These are phyloP conservation scores for Kodamaea sagamina DNA, from an alignment of 805 yeast species.

Conservation along the genomic window DNA sequence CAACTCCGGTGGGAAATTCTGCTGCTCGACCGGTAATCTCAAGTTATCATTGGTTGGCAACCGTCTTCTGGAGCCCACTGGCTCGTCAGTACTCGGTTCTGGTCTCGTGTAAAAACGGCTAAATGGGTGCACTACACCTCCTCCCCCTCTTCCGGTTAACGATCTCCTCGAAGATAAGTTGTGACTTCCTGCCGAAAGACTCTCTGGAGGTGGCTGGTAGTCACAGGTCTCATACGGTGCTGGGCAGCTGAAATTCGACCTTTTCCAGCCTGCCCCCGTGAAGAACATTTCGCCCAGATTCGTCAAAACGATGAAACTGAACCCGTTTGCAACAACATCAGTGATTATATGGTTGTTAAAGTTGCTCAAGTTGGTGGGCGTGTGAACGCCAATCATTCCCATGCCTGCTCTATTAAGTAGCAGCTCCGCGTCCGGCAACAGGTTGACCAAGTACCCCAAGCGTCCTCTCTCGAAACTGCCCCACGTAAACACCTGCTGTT, in stretches of 20 bases:
- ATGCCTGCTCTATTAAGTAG: constrained; percentile 11
- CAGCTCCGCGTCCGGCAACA: constrained; percentile 25
- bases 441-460: constrained; percentile 43
- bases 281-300: constrained; percentile 55
- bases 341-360: constrained; percentile 38
- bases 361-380: constrained; percentile 40
- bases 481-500: constrained; percentile 53
- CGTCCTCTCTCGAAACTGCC: constrained; percentile 46
- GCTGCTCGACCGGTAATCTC: constrained; percentile 25
- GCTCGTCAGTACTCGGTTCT: constrained; percentile 1
- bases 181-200: constrained; percentile 1
- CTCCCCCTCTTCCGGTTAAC: not conserved
- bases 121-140: constrained; percentile 1
- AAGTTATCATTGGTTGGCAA: constrained; percentile 22
- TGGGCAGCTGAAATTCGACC: constrained; percentile 23
- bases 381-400: constrained; percentile 31
- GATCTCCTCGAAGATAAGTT: constrained; percentile 2
- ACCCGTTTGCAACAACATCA: constrained; percentile 66
- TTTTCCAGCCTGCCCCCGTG: constrained; percentile 46
- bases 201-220: constrained; percentile 19
- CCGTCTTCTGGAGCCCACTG: constrained; percentile 14
- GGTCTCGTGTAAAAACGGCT: constrained; percentile 26
- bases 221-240: constrained; percentile 28
- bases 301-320: constrained; percentile 58
- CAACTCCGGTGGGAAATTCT: constrained; percentile 17